Evolutionary conservation across 2,329 filamentous ascomycete species (phyloP).

Genomic region (Aureobasidium leucospermi): DNA sequence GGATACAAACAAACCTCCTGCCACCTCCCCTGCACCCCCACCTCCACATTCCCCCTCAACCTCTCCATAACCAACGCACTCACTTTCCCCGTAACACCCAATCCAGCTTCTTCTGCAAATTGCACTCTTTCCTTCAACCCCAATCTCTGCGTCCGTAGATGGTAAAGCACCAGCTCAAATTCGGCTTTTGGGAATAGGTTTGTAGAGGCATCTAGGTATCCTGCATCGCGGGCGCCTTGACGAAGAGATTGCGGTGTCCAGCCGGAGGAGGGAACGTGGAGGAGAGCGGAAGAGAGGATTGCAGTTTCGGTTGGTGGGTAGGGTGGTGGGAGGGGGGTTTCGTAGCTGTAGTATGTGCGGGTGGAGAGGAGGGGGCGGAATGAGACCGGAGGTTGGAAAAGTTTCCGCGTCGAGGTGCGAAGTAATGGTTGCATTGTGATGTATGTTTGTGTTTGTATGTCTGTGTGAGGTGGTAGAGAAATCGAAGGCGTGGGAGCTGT

Average conservation of each 20-base stretch:
- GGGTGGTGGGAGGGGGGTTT: slow-evolving; percentile 55
- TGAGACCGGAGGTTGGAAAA: slow-evolving; percentile 14
- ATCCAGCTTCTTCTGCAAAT: slow-evolving; percentile 32
- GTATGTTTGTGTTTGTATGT: not conserved
- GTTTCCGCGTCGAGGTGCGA: not conserved
- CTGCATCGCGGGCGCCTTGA: slow-evolving; percentile 72
- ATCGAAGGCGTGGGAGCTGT: not conserved
- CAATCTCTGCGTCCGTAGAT: slow-evolving; percentile 61
- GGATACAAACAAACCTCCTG: slow-evolving; percentile 55
- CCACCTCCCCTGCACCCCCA: slow-evolving; percentile 63
- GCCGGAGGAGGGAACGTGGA: slow-evolving; percentile 71
- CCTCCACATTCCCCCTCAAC: slow-evolving; percentile 61
- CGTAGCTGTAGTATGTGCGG: slow-evolving; percentile 62
- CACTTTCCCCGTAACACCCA: slow-evolving; percentile 56
- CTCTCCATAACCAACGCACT: slow-evolving; percentile 68
- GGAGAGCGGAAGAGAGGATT: slow-evolving; percentile 75
- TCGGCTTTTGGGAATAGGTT: slow-evolving; percentile 73
- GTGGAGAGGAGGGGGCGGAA: slow-evolving; percentile 23
- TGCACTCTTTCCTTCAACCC: slow-evolving; percentile 46
- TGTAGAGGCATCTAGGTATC: slow-evolving; percentile 78
- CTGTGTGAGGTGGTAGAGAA: not conserved
- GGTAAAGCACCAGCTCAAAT: slow-evolving; percentile 75
- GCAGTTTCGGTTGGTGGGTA: slow-evolving; percentile 63
- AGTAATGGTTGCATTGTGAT: not conserved
- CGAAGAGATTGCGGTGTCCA: slow-evolving; percentile 70